These are phyloP conservation scores for Dactylellina sp. DNA, from an alignment of 2,329 filamentous ascomycete genomes.

Conservation along the genomic window DNA sequence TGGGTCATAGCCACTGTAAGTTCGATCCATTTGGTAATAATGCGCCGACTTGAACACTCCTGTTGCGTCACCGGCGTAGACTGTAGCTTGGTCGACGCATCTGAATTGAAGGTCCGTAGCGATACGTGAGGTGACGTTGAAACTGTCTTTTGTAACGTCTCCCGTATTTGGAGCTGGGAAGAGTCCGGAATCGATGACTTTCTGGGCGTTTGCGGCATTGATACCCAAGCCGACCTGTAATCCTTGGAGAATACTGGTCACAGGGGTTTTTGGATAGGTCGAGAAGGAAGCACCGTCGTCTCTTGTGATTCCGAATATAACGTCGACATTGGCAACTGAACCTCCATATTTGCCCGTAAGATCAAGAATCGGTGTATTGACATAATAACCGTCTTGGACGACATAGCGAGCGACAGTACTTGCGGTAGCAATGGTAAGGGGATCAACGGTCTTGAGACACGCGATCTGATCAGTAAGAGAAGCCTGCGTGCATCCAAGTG, in stretches of 20 bases:
- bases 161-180: conserved; percentile 68
- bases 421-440: conserved; percentile 64
- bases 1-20: conserved; percentile 69
- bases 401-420: conserved; percentile 67
- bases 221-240: conserved; percentile 67
- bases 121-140: conserved; percentile 69
- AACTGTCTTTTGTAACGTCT: conserved; percentile 70
- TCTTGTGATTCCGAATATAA: conserved; percentile 70
- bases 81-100: conserved; percentile 72
- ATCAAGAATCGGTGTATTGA: conserved; percentile 68
- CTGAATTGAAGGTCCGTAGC: conserved; percentile 72
- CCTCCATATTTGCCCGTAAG: conserved; percentile 56
- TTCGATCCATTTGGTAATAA: conserved; percentile 73
- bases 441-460: conserved; percentile 68
- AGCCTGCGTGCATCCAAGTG: conserved; percentile 68
- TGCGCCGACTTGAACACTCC: conserved; percentile 68
- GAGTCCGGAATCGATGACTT: conserved; percentile 65
- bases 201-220: conserved; percentile 64
- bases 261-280: conserved; percentile 66
- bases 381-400: conserved; percentile 71
- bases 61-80: conserved; percentile 66
- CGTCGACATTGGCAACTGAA: conserved; percentile 67
- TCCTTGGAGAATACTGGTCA: conserved; percentile 65
- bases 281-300: conserved; percentile 71
- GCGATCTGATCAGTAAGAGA: conserved; percentile 66